phyloP scores from a whole-genome alignment of 1,139 yeast species.

The Debaryomycetaceae sp. region DNA sequence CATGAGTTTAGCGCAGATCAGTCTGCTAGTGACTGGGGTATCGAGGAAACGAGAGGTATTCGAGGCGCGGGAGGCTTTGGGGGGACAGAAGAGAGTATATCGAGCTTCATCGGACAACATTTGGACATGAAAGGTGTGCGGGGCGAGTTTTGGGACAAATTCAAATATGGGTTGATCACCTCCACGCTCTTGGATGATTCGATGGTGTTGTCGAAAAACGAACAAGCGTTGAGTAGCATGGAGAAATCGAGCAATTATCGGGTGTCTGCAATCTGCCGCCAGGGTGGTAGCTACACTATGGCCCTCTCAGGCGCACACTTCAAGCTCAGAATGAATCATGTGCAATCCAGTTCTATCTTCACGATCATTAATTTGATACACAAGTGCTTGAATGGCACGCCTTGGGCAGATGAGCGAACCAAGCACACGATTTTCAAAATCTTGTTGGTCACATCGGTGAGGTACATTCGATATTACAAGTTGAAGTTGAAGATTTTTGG shows the following conservation, averaged over 20 bases:
- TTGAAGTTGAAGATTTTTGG: slow-evolving; percentile 22
- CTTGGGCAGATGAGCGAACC: neutral
- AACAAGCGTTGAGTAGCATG: slow-evolving; percentile 23
- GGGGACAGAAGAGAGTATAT: slow-evolving; percentile 21
- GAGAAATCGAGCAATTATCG: neutral
- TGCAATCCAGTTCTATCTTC: slow-evolving; percentile 12
- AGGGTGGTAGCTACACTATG: neutral
- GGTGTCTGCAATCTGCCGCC: neutral
- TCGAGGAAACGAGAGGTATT: slow-evolving; percentile 24
- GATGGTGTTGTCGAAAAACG: slow-evolving; percentile 43
- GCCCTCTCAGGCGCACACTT: neutral
- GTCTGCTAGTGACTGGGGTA: slow-evolving; percentile 40
- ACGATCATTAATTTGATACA: slow-evolving; percentile 21
- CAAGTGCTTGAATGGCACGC: slow-evolving; percentile 19
- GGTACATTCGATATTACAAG: slow-evolving; percentile 26
- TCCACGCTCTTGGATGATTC: slow-evolving; percentile 43
- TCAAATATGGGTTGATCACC: slow-evolving; percentile 38
- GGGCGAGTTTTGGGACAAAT: slow-evolving; percentile 37
- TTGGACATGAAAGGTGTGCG: slow-evolving; percentile 15
- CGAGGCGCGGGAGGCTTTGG: neutral
- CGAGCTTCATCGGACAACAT: slow-evolving; percentile 27
- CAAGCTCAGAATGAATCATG: neutral
- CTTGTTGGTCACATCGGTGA: slow-evolving; percentile 29
- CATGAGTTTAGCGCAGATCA: neutral
- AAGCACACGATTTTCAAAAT: slow-evolving; percentile 25